Evolutionary conservation across 1,284 basidiomycete species (phyloP), one percentile per base, ranked within the genome.

Genomic region (Tilletiopsis washingtonensis): DNA sequence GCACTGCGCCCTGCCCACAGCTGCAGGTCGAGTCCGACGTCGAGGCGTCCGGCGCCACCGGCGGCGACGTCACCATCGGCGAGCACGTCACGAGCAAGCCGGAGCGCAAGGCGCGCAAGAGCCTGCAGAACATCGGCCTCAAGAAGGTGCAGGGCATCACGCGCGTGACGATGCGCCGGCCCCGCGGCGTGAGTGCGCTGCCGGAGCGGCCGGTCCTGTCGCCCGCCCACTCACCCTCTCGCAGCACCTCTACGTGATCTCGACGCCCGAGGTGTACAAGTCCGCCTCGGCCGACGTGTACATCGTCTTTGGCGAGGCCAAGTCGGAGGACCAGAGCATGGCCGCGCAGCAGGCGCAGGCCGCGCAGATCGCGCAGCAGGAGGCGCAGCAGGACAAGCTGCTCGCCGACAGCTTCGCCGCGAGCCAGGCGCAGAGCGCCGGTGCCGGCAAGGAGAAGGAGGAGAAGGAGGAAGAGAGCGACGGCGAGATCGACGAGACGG

Each of bases 291-390:
- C 88, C 70, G 94, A 98, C 77, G 89, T 86, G 77, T 97, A 98
- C 81, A 90, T 98, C 74, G 90, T 98, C 61, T 98, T 97, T 68
- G 93, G 93, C 65, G 93, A 98, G 80, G 91, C 90, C 63, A 94
- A 88, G 85, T 82, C 88, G 63, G 91, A 96, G 78, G 91, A 96
- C 76, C 87, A 88, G 80, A 85, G 84, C 76, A 81, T 84, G 43
- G 82, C 86, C 64, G 85, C 86, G 53, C 87, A 89, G 75, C 75
- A 91, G 53, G 81, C 81, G 53, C 85, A 88, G 56, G 84, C 86
- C 46, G 88, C 91, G 74, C 88, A 90, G 73, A 80, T 89, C 64
- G 82, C 84, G 40, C 78, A 80, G 50, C 67, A 66, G 46, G 61
- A 67, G 58, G 67, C 67, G 15, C 67, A 75, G 59, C 67, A 74